These are phyloP conservation scores for Pseudopithomyces maydicus DNA, from an alignment of 2,329 filamentous ascomycete species.

Conservation along the genomic window DNA sequence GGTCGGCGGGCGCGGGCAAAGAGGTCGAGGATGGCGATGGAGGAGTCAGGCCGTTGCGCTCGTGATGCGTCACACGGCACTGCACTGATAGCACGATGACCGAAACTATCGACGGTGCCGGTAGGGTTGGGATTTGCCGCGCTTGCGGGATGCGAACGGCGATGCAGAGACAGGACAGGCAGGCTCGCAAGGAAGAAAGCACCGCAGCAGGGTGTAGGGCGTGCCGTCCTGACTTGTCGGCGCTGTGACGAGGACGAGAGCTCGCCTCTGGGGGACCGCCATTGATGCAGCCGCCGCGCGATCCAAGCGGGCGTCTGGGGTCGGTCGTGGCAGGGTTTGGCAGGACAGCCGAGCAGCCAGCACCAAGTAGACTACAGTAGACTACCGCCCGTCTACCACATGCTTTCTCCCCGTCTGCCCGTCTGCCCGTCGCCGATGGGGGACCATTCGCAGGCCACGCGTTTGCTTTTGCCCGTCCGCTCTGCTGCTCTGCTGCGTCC, in stretches of 20 bases:
- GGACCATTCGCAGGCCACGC: not conserved
- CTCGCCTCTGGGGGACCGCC: conserved; percentile 16
- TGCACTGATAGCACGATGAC: conserved; percentile 33
- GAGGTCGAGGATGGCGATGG: conserved; percentile 19
- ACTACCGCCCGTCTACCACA: not conserved
- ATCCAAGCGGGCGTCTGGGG: conserved; percentile 13
- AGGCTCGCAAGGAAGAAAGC: conserved; percentile 3
- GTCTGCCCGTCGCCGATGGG: not conserved
- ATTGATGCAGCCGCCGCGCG: conserved; percentile 14
- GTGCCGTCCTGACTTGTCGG: conserved; percentile 18
- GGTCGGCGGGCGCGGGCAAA: conserved; percentile 23
- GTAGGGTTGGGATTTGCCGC: conserved; percentile 13
- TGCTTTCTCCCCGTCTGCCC: not conserved
- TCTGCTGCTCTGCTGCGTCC: not conserved
- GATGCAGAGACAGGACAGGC: conserved; percentile 5
- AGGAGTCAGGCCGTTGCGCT: conserved; percentile 29
- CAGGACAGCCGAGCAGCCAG: not conserved
- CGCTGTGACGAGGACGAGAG: conserved; percentile 29
- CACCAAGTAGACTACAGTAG: no score
- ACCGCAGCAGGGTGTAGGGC: conserved; percentile 15
- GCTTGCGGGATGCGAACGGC: conserved; percentile 11
- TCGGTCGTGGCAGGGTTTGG: not conserved
- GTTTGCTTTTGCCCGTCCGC: no score
- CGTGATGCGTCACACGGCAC: conserved; percentile 42
- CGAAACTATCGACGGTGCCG: conserved; percentile 16